phyloP scores from a whole-genome alignment of 2,329 filamentous ascomycete species.

The Penicillium polonicum region DNA sequence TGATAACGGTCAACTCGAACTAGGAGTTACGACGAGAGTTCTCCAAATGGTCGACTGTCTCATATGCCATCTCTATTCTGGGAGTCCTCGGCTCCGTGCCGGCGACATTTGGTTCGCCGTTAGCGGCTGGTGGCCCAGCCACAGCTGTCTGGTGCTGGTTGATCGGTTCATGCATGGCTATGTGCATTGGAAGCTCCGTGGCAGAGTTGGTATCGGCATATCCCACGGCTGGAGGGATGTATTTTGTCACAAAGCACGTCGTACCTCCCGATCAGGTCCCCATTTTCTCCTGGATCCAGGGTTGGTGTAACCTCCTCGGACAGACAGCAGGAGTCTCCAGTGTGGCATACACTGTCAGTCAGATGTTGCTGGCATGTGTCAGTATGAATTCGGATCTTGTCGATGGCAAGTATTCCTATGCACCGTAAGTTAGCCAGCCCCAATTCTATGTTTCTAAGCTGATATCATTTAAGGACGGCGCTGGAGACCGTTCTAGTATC shows the following conservation, averaged over 20 bases:
- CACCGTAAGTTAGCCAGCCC: slow-evolving; percentile 49
- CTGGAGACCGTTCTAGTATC: slow-evolving; percentile 59
- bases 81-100: slow-evolving; percentile 66
- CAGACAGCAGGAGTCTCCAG: slow-evolving; percentile 64
- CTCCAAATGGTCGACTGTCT: slow-evolving; percentile 65
- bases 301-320: slow-evolving; percentile 66
- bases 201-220: slow-evolving; percentile 65
- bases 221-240: slow-evolving; percentile 67
- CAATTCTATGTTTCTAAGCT: slow-evolving; percentile 2
- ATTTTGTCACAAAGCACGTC: slow-evolving; percentile 66
- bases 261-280: slow-evolving; percentile 61
- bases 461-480: slow-evolving; percentile 48
- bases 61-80: slow-evolving; percentile 65
- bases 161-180: slow-evolving; percentile 62
- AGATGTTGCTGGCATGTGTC: slow-evolving; percentile 62
- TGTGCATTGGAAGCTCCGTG: slow-evolving; percentile 64
- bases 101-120: slow-evolving; percentile 60
- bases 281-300: slow-evolving; percentile 64
- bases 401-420: slow-evolving; percentile 53
- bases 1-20: slow-evolving; percentile 3
- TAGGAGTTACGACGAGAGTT: slow-evolving; percentile 64
- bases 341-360: slow-evolving; percentile 61
- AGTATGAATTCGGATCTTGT: slow-evolving; percentile 60
- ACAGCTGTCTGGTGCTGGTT: slow-evolving; percentile 67
- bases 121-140: slow-evolving; percentile 60